Conservation (phyloP, 106 monocot species). For the Chionographis japonica region DNA sequence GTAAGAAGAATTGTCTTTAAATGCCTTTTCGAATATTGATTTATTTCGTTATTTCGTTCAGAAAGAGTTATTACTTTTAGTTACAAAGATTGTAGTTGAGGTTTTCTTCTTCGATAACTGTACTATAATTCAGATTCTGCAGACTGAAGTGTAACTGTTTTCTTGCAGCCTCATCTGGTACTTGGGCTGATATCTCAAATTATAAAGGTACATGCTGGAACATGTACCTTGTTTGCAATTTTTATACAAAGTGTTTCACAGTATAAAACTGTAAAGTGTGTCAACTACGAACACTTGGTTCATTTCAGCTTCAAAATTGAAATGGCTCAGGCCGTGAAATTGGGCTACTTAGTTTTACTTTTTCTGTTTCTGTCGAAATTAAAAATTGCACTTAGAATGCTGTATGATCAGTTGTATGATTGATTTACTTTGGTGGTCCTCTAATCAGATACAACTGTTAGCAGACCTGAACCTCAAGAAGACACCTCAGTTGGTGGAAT, state of each 20-base stretch:
- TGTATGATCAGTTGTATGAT: neutral
- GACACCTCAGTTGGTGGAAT: constrained; percentile 86
- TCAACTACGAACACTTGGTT: too few relatives aligned
- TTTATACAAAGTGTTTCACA: neutral
- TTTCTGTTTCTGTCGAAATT: neutral
- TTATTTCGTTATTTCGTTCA: neutral
- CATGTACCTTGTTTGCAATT: neutral
- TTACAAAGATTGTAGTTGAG: too few relatives aligned
- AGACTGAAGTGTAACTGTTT: neutral
- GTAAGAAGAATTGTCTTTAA: too few relatives aligned
- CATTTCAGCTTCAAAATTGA: neutral
- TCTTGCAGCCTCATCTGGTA: constrained; percentile 85
- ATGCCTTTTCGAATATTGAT: too few relatives aligned
- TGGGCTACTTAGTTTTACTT: neutral
- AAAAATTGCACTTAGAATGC: neutral
- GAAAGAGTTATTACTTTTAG: neutral
- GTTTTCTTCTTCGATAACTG: neutral
- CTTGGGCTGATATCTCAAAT: constrained; percentile 98
- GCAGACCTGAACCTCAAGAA: constrained; percentile 96
- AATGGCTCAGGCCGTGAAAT: neutral
- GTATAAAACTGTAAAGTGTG: neutral
- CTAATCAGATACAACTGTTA: constrained; percentile 84
- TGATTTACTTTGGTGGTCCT: constrained; percentile 1
- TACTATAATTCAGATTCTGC: neutral
- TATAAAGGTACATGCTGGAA: constrained; percentile 62